Evolutionary conservation across 2,329 filamentous ascomycete species (phyloP).

Genomic region (Helotiales sp.): DNA sequence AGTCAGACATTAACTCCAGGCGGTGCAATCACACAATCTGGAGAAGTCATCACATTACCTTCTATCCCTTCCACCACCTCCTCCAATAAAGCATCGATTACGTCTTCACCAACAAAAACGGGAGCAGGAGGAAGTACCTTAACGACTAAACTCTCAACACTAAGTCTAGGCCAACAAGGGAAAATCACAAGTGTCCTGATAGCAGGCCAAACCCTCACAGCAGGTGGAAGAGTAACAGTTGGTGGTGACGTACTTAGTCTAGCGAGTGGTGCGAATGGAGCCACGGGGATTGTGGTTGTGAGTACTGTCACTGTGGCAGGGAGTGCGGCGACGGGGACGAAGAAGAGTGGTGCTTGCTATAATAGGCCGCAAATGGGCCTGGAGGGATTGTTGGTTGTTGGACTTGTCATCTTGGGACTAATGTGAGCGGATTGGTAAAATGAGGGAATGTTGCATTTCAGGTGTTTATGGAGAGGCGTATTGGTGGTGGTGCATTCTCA

Average conservation of each 20-base stretch:
- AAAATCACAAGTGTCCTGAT: conserved; percentile 21
- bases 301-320: conserved; percentile 29
- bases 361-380: not conserved
- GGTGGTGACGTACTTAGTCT: conserved; percentile 31
- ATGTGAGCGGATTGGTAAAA: not conserved
- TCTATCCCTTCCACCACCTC: not conserved
- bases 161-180: conserved; percentile 1
- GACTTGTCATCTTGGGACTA: not conserved
- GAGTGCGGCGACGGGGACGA: conserved; percentile 16
- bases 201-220: conserved; percentile 30
- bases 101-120: not conserved
- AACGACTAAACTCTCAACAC: not conserved
- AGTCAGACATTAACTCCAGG: conserved; percentile 19
- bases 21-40: conserved; percentile 16
- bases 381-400: not conserved
- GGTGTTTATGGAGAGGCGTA: not conserved
- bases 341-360: conserved; percentile 18
- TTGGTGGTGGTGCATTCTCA: not conserved
- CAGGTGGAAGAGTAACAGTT: conserved; percentile 29
- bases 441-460: not conserved
- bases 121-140: not conserved
- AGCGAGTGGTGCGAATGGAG: conserved; percentile 13
- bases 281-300: conserved; percentile 26
- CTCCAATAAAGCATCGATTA: not conserved
- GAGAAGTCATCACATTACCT: conserved; percentile 20